Conservation (phyloP, 768 basidiomycete genomes). For the Mycena vitilis region DNA sequence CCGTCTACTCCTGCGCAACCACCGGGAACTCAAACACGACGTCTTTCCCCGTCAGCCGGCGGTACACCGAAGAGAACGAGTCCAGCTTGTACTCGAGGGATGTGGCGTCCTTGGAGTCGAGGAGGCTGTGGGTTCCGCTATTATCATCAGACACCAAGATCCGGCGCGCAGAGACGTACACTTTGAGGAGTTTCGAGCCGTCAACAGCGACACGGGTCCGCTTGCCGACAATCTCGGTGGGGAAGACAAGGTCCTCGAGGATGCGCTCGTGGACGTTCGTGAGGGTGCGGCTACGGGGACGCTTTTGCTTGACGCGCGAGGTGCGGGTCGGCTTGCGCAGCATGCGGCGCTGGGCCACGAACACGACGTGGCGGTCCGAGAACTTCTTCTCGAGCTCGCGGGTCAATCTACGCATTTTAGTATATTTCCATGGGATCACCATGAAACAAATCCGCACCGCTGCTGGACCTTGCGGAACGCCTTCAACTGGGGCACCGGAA, state of each 20-base stretch:
- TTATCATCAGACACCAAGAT: not conserved
- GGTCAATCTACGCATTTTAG: conserved; percentile 74
- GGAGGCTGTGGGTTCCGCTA: conserved; percentile 70
- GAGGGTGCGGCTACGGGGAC: conserved; percentile 96
- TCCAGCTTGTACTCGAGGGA: conserved; percentile 99
- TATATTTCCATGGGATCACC: too few species aligned
- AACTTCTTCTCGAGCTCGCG: conserved; percentile 99
- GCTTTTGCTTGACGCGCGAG: conserved; percentile 94
- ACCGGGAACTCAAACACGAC: conserved; percentile 94
- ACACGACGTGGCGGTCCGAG: conserved; percentile 98
- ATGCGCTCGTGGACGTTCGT: conserved; percentile 98
- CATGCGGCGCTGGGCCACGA: conserved; percentile 98
- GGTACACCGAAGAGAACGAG: conserved; percentile 98
- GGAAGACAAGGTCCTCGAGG: conserved; percentile 98
- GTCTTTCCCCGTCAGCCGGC: conserved; percentile 95
- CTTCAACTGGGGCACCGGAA: conserved; percentile 96
- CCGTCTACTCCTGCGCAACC: conserved; percentile 73
- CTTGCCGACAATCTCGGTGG: conserved; percentile 99
- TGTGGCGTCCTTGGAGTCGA: conserved; percentile 98
- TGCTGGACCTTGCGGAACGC: conserved; percentile 99
- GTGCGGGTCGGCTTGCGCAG: conserved; percentile 96
- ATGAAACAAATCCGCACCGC: conserved; percentile 62
- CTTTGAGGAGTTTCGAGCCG: conserved; percentile 96
- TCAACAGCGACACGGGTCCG: conserved; percentile 93
- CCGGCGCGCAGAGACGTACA: conserved; percentile 70